Conservation (phyloP, 2,329 filamentous ascomycete genomes). For the Xenosphaeropsis pyriputrescens region DNA sequence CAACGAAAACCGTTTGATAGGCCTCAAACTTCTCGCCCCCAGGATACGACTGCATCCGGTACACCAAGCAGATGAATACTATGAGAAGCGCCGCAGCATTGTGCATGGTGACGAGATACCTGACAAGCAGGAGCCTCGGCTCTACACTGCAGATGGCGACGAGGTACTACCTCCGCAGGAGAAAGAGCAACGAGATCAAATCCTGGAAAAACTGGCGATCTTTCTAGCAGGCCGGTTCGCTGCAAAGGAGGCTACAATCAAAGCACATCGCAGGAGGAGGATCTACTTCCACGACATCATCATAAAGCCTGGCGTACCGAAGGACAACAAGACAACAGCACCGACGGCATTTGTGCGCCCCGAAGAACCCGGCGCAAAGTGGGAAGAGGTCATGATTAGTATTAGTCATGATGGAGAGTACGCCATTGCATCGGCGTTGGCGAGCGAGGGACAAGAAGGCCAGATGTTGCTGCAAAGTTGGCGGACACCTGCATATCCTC, state of each 20-base stretch:
- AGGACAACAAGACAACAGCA: constrained; percentile 3
- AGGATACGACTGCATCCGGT: too few species aligned
- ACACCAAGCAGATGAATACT: too few species aligned
- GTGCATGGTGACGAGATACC: too few species aligned
- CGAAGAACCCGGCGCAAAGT: constrained; percentile 13
- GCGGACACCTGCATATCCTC: too few species aligned
- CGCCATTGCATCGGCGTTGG: constrained; percentile 55
- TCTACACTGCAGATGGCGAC: too few species aligned
- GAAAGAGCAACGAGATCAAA: too few species aligned
- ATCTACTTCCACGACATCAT: constrained; percentile 48
- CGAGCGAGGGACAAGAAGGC: constrained; percentile 14
- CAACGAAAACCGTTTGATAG: not conserved
- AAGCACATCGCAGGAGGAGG: constrained; percentile 46
- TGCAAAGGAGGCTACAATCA: constrained; percentile 62
- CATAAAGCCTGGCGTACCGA: constrained; percentile 16
- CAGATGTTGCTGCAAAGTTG: too few species aligned
- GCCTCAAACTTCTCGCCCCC: too few species aligned
- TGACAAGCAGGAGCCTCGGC: too few species aligned
- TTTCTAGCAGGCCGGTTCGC: constrained; percentile 36
- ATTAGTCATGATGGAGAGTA: constrained; percentile 84
- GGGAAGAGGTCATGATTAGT: constrained; percentile 51
- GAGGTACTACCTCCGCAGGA: too few species aligned
- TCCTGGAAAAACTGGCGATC: too few species aligned
- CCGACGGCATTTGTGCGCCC: constrained; percentile 9
- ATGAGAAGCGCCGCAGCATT: too few species aligned